A percentile compares a stretch with the other conserved stretches of the same genome.
These are phyloP conservation scores for Limonium bicolor DNA, from an alignment of 148 eudicot genomes.

Conservation along the genomic window DNA sequence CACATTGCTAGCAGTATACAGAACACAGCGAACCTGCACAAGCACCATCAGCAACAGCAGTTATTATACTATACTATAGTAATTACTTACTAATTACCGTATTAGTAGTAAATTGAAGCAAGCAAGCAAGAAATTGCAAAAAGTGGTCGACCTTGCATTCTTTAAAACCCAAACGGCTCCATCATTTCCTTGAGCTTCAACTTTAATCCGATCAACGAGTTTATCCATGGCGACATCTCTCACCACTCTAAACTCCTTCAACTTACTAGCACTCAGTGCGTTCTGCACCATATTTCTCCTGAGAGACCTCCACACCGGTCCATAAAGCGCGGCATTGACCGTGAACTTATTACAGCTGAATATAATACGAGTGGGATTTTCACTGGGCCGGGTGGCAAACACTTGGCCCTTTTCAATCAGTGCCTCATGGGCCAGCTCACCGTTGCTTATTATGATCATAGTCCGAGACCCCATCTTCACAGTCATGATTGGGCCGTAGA, in stretches of 20 bases:
- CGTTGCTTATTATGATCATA: slow-evolving; percentile 49
- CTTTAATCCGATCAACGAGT: slow-evolving; percentile 24
- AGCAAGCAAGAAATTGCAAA: no score
- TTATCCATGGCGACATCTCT: slow-evolving; percentile 56
- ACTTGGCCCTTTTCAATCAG: slow-evolving; percentile 53
- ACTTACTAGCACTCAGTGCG: slow-evolving; percentile 34
- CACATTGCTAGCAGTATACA: slow-evolving; percentile 63
- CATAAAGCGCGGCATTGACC: slow-evolving; percentile 65
- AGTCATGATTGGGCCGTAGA: slow-evolving; percentile 72
- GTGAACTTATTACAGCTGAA: slow-evolving; percentile 84
- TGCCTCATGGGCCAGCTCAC: slow-evolving; percentile 55
- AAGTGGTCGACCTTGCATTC: slow-evolving; percentile 29
- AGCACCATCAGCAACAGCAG: no score
- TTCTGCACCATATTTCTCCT: slow-evolving; percentile 85
- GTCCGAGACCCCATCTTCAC: slow-evolving; percentile 74
- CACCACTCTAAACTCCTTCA: slow-evolving; percentile 27
- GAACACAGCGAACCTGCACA: slow-evolving; percentile 52
- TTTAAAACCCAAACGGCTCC: slow-evolving; percentile 53
- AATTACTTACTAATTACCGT: no score
- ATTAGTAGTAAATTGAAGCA: no score
- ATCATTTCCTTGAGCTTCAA: slow-evolving; percentile 38
- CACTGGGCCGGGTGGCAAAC: slow-evolving; percentile 66
- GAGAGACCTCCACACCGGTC: slow-evolving; percentile 76
- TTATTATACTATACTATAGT: no score
- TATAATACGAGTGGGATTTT: slow-evolving; percentile 58